phyloP scores from a whole-genome alignment of 108 stramenopile species.

The Cyclostephanos tholiformis region DNA sequence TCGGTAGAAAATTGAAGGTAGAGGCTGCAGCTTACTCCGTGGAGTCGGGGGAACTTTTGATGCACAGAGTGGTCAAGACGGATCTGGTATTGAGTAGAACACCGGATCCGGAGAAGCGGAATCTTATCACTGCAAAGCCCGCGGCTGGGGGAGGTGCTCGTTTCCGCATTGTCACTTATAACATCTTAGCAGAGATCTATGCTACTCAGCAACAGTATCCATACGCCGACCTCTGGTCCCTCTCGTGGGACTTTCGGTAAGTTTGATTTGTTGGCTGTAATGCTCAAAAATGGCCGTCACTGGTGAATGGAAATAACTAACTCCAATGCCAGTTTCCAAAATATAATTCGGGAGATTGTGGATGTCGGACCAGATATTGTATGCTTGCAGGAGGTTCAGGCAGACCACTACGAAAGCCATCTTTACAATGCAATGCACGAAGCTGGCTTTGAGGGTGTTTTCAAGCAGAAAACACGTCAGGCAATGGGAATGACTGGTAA shows the following conservation, averaged over 20 bases:
- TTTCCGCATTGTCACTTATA: conserved; percentile 95
- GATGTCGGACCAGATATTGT: conserved; percentile 95
- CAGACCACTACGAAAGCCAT: conserved; percentile 95
- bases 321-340: conserved; percentile 66
- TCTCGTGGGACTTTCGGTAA: conserved; percentile 92
- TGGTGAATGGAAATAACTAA: conserved; percentile 3
- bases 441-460: conserved; percentile 94
- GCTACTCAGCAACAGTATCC: conserved; percentile 98
- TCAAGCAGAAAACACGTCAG: conserved; percentile 97
- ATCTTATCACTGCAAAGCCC: conserved; percentile 72
- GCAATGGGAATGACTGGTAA: conserved; percentile 94
- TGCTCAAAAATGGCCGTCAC: not conserved
- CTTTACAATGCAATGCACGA: conserved; percentile 88
- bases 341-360: conserved; percentile 93
- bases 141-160: conserved; percentile 69
- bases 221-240: conserved; percentile 96
- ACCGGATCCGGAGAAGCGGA: conserved; percentile 82
- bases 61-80: conserved; percentile 88
- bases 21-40: conserved; percentile 82
- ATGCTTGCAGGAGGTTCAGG: conserved; percentile 98
- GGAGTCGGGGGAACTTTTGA: conserved; percentile 82
- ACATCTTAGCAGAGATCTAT: conserved; percentile 98
- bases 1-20: conserved; percentile 82
- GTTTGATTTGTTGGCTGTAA: conserved; percentile 12
- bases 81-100: conserved; percentile 82